A percentile compares a stretch with the other conserved stretches of the same genome.
Conservation (phyloP, 192 early-diverging fungal genomes). For the Coemansia sp. region DNA sequence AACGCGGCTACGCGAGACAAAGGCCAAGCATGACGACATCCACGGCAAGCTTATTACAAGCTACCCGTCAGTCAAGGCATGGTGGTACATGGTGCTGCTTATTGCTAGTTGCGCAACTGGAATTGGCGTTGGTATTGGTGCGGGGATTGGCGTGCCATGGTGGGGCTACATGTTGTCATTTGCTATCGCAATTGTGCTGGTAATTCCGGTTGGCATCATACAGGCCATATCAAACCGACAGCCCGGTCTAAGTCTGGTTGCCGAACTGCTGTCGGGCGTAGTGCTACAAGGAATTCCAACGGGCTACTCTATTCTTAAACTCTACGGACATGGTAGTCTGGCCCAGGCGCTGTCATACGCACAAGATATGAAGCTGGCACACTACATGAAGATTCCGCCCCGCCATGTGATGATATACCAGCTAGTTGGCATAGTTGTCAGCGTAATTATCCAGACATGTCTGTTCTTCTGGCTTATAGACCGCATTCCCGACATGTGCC, state of each 20-base stretch:
- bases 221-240: slow-evolving; percentile 75
- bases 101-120: slow-evolving; percentile 53
- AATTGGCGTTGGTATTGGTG: slow-evolving; percentile 56
- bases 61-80: slow-evolving; percentile 72
- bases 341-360: slow-evolving; percentile 73
- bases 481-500: slow-evolving; percentile 60
- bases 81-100: slow-evolving; percentile 72
- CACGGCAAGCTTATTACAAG: slow-evolving; percentile 71
- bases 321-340: slow-evolving; percentile 73
- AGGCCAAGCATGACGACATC: slow-evolving; percentile 66
- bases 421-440: slow-evolving; percentile 66
- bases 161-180: slow-evolving; percentile 74
- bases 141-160: slow-evolving; percentile 77
- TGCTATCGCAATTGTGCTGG: slow-evolving; percentile 62
- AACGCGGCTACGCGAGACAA: slow-evolving; percentile 61
- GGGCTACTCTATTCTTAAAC: slow-evolving; percentile 82
- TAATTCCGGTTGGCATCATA: slow-evolving; percentile 82
- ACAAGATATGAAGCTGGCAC: slow-evolving; percentile 72
- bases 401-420: slow-evolving; percentile 77
- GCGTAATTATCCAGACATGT: slow-evolving; percentile 65
- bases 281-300: slow-evolving; percentile 77
- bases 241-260: slow-evolving; percentile 76
- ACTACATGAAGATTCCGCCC: slow-evolving; percentile 84
- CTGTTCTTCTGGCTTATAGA: slow-evolving; percentile 67
- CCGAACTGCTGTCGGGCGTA: slow-evolving; percentile 81